These are phyloP conservation scores for Ramularia endophylla DNA, from an alignment of 2,329 filamentous ascomycete species.

Conservation along the genomic window DNA sequence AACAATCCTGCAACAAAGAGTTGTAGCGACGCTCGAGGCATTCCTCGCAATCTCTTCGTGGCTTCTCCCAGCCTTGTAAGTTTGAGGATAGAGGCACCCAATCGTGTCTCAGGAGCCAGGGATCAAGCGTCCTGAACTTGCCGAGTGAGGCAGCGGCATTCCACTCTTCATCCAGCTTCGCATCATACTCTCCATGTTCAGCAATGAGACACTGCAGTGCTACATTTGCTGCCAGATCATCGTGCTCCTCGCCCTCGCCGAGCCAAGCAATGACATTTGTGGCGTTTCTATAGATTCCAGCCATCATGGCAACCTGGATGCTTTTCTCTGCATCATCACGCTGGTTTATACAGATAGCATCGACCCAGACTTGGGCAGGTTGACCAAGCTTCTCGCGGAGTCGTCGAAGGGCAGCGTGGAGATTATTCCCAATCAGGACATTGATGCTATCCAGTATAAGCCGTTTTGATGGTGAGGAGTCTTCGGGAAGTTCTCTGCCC, in stretches of 20 bases:
- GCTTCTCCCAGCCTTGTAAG: too few species aligned
- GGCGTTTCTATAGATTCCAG: constrained; percentile 7
- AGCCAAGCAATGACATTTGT: constrained; percentile 9
- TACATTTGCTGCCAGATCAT: background rate
- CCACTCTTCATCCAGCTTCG: too few species aligned
- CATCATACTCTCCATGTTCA: too few species aligned
- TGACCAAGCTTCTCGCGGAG: background rate
- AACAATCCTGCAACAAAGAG: too few species aligned
- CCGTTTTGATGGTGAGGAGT: background rate
- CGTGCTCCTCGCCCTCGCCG: constrained; percentile 1
- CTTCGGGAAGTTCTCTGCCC: too few species aligned
- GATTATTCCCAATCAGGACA: background rate
- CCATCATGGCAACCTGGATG: constrained; percentile 10
- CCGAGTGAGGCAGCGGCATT: too few species aligned
- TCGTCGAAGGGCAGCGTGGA: background rate
- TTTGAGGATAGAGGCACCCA: too few species aligned
- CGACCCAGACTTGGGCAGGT: constrained; percentile 7
- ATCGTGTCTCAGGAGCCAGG: too few species aligned
- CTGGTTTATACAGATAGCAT: constrained; percentile 15
- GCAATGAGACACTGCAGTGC: too few species aligned
- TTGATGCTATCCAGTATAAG: background rate
- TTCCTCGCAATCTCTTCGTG: too few species aligned
- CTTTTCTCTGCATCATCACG: constrained; percentile 5
- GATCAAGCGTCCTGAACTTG: too few species aligned
- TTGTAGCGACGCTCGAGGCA: too few species aligned